Base-by-base conservation (phyloP, 495 filamentous ascomycete species). In the Cudoniella acicularis region DNA sequence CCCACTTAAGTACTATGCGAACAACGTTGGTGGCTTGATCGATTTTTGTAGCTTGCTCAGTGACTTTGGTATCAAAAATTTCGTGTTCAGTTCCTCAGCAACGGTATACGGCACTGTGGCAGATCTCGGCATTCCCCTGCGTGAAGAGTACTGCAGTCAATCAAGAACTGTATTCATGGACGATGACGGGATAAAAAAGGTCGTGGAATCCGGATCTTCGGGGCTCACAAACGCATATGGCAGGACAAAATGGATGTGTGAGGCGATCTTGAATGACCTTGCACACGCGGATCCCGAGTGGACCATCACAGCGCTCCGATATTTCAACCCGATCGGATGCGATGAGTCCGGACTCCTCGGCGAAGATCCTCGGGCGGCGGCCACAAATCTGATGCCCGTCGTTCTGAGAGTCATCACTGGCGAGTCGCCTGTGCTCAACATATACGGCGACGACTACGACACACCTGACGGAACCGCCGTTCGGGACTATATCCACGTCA, bases 41-140 rank as follows among this genome's bases (percentile, higher is more conserved):
- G 77, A 83, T 56, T 82, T 88, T 60, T 75, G 83, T 30, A 63
- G 73, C 24, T 73, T 76, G 4, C 72, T 88, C 50, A 75, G 78
- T n/a, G 74, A 83, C 17, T 84, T 81, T 63, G 77, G 76, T 25
- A 82, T 88, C 70, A 86, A 81, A 64, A 84, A 80, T 23, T 83
- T 88, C 63, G 83, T 88, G 61, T 87, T 88, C 69, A 84, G 73
- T 20, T 77, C 72, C 68, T 95, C 91, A 8, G 91, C 91, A 27
- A 96, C 93, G 65, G 93, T 98, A 71, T 98, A 98, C 69, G 93
- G 93, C 59, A 93, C 97, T 73, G 93, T 93, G 50, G 97, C 93
- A 42, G 60, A 62, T 23, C 53, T 57, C 3, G 49, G 49, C 1
- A 27, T 62, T 20, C 83, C 83, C 1, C 67, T 87, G 41, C 75